These are phyloP conservation scores for Plasmodium reichenowi DNA, from an alignment of 169 alveolate genomes.

Conservation along the genomic window DNA sequence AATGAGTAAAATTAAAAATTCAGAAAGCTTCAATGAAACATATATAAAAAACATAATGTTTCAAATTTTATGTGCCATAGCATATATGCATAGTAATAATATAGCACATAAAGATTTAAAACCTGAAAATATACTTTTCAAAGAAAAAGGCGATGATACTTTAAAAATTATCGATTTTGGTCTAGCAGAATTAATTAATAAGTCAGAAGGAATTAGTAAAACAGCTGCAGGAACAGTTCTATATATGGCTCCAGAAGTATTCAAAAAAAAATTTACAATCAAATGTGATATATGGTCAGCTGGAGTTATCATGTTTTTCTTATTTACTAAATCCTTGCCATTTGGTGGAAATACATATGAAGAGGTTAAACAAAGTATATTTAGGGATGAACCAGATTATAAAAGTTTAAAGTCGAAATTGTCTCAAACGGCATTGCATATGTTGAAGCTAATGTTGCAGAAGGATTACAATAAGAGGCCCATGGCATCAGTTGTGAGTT, in stretches of 20 bases:
- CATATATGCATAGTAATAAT: conserved; percentile 93
- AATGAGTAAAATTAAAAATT: conserved; percentile 94
- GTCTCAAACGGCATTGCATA: conserved; percentile 61
- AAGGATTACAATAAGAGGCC: conserved; percentile 70
- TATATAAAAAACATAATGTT: conserved; percentile 93
- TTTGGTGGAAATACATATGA: conserved; percentile 85
- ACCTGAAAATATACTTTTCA: conserved; percentile 84
- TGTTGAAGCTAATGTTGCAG: conserved; percentile 77
- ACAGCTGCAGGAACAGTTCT: conserved; percentile 91
- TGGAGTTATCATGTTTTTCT: conserved; percentile 93
- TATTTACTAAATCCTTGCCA: conserved; percentile 93
- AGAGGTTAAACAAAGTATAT: conserved; percentile 82
- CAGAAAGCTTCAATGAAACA: conserved; percentile 91
- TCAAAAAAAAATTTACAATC: conserved; percentile 91
- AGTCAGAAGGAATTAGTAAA: conserved; percentile 80
- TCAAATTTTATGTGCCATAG: conserved; percentile 94
- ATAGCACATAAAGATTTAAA: conserved; percentile 86
- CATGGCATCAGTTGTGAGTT: conserved; percentile 71
- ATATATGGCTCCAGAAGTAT: conserved; percentile 95
- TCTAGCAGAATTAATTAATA: conserved; percentile 80
- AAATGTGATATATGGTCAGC: conserved; percentile 96
- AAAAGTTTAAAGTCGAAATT: conserved; percentile 28
- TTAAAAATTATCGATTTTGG: conserved; percentile 85
- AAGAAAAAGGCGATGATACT: conserved; percentile 78
- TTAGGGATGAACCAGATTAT: conserved; percentile 71